Evolutionary conservation across 2,329 filamentous ascomycete species (phyloP), one percentile per base, ranked within the genome.

Genomic region (Laburnicola sp.): DNA sequence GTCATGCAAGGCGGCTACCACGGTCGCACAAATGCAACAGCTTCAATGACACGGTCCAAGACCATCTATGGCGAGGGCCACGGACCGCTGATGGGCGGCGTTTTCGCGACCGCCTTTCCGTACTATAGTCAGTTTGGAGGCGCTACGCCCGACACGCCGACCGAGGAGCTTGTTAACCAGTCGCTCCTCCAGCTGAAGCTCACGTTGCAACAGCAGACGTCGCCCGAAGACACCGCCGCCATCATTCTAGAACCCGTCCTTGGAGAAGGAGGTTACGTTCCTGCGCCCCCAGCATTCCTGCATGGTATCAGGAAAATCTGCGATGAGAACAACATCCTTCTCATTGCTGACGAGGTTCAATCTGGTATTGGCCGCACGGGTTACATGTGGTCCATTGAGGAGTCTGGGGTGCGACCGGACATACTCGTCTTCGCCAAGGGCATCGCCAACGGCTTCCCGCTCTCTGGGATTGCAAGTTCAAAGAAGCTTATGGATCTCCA

Each of bases 281-380:
- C 64, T 8, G 63, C 64, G 1, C 64, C 63, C 22, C 59, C 64
- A 1, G 59, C 50, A 6, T 67, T 66, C 47, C 43, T 77, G 4
- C 59, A 67, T 2, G 68, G 66, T 7, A 59, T 77, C 8, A 64
- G 74, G 3, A 66, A 75, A 50, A 72, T 76, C 21, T 77, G 75
- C 50, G 73, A 76, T 48, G 72, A 74, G 55, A 64, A 77, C 62
- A 70, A 71, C 35, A 76, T 77, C 40, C 69, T 78, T 2, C 65
- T 78, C 4, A 73, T 77, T 3, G 59, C 60, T 9, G 75, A 78
- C 48, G 75, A 78, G 49, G 75, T 77, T 2, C 75, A 77, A 46
- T 74, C 63, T 27, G 75, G 75, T 6, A 76, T 74, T 56, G 75
- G 75, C 2, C 68, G 75, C 27, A 77, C 75, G 1, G 75, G 75